phyloP scores from a whole-genome alignment of 2,329 filamentous ascomycete genomes.

The Penicillium sp. region DNA sequence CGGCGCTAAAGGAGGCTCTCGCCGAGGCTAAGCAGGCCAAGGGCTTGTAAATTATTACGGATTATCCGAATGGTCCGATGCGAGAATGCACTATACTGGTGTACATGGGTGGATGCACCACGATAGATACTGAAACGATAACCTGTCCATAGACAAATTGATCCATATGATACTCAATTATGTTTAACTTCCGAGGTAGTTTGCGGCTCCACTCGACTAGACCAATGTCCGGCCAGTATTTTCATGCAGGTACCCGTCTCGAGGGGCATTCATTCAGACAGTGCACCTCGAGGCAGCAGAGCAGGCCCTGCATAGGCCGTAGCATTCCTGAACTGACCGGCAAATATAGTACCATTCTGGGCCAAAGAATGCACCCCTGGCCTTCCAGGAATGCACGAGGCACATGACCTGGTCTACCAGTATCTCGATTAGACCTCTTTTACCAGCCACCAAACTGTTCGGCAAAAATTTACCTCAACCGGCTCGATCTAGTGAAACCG shows the following conservation, averaged over 20 bases:
- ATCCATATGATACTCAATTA: background rate
- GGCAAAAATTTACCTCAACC: background rate
- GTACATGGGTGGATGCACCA: background rate
- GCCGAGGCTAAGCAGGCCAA: slow-evolving; percentile 68
- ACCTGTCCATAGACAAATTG: background rate
- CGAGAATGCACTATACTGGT: background rate
- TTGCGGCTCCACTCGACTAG: background rate
- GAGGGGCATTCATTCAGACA: background rate
- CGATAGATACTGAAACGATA: background rate
- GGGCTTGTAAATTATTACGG: slow-evolving; percentile 31
- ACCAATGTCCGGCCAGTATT: background rate
- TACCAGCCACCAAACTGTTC: background rate
- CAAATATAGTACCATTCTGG: background rate
- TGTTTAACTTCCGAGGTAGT: background rate
- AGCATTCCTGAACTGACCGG: background rate
- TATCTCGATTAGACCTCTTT: background rate
- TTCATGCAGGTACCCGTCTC: background rate
- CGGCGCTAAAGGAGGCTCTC: slow-evolving; percentile 72
- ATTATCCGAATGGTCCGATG: background rate
- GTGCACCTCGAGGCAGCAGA: no score
- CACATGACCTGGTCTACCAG: background rate
- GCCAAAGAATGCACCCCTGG: background rate
- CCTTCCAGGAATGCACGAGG: background rate
- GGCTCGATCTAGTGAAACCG: background rate
- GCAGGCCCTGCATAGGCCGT: background rate